Base-by-base conservation (phyloP, 192 early-diverging fungal species). In the Powellomyces hirtus region DNA sequence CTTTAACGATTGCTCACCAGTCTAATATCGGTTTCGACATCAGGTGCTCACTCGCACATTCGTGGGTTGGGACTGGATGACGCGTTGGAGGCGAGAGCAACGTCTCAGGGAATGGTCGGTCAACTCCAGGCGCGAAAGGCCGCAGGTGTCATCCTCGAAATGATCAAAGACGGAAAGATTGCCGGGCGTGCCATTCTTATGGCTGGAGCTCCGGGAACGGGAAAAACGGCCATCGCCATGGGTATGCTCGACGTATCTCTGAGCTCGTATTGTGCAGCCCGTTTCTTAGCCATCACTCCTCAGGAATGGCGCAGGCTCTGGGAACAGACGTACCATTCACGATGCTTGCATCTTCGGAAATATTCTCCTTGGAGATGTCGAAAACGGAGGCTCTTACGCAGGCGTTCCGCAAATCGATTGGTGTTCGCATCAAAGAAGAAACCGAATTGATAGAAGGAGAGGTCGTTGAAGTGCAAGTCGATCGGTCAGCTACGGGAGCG, bases 141-240 rank as follows among this genome's bases (percentile, higher is more conserved):
- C 5, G 97, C 97, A 8, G 97, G 97, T 27, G 89, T 99, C 11
- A 96, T 98, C 74, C 83, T 98, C 38, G 89, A 93, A 68, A 91
- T 99, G 83, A 98, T 99, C 66, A 92, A 98, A 78, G 92, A 98
- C 53, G 97, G 97, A 10, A 94, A 95, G 73, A 98, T 96, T 75
- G 94, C 96, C 31, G 97, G 97, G 46, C 86, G 97, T 10, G 94
- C 97, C 10, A 90, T 99, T 38, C 79, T 99, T 66, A 97, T 99
- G 90, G 97, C 97, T 29, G 97, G 97, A 20, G 90, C 94, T n/a
- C 97, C 97, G 4, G 94, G 93, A 45, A 97, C 97, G 4, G 97
- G 97, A 71, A 99, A 99, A 84, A 99, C 97, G 0, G 97, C 97
- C 31, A 98, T 99, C 77, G 97, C 97, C 10, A 98, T 98, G 96